These are phyloP conservation scores for Spergularia azorica DNA, from an alignment of 179 eudicot species.

Conservation along the genomic window DNA sequence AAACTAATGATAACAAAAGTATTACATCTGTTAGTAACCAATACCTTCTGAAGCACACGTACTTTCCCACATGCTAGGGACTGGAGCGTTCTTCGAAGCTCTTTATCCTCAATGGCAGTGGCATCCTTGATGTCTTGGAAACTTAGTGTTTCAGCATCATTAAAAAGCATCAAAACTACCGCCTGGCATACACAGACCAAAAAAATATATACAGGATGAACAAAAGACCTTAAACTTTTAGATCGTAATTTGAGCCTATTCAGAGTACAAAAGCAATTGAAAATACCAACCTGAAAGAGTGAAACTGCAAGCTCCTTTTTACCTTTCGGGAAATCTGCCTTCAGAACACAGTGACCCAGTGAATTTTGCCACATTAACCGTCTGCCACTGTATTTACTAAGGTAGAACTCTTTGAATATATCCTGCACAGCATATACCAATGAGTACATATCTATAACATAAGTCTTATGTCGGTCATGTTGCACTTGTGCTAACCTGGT, in stretches of 20 bases:
- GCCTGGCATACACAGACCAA: constrained; percentile 47
- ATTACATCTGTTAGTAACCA: not conserved
- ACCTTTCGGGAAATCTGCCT: constrained; percentile 86
- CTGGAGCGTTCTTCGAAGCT: constrained; percentile 86
- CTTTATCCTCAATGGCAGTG: constrained; percentile 93
- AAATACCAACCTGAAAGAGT: constrained; percentile 82
- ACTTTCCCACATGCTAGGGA: constrained; percentile 99
- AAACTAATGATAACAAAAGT: not conserved
- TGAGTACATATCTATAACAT: constrained; percentile 13
- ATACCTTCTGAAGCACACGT: constrained; percentile 88
- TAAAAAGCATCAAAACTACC: constrained; percentile 93
- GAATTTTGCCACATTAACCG: constrained; percentile 99
- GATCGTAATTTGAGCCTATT: not conserved
- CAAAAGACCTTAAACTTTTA: not conserved
- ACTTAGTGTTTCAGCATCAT: constrained; percentile 87
- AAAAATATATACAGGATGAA: not conserved
- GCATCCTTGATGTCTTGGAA: constrained; percentile 95
- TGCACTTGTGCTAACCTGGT: constrained; percentile 65
- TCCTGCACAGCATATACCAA: constrained; percentile 52
- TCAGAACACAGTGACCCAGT: constrained; percentile 89
- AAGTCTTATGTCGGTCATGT: not conserved
- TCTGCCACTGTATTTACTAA: constrained; percentile 94
- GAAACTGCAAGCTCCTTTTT: constrained; percentile 98
- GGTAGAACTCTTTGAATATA: constrained; percentile 91
- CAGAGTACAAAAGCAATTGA: not conserved